Evolutionary conservation across 768 basidiomycete genomes (phyloP), one percentile per base, ranked within the genome.

Genomic region (Lyophyllum decastes): DNA sequence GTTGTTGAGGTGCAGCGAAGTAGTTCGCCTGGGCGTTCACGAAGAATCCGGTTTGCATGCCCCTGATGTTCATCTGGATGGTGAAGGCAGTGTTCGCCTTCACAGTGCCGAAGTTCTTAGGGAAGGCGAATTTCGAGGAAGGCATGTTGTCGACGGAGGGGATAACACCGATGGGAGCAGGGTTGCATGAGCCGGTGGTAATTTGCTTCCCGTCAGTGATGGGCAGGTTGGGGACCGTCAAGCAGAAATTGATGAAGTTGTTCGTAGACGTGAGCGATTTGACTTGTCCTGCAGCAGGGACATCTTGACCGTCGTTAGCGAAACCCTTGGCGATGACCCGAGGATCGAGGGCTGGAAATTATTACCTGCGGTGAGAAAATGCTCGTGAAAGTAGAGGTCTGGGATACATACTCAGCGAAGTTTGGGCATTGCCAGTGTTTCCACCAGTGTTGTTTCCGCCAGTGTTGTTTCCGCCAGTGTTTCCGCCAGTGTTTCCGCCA

Each of bases 181-280:
- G 66, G 53, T 67, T 67, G 52, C 66, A 67, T 10, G 66, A 67
- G 45, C 66, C 66, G 12, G 60, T 61, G 16, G 62, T 67, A 33
- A 67, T 55, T 52, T 67, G 76, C 57, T 72, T 60, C 27, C 80
- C 81, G 64, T 82, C 81, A 51, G 88, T 89, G 55, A 88, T 73
- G 11, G 85, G 79, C 51, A 80, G 68, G 50, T 78, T 63, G 7
- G 79, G 70, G 4, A 78, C 67, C 7, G 80, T 75, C 38, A 72
- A 61, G 65, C 77, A 81, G 62, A 74, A 76, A 70, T 79, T 77
- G 70, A 81, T 78, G 65, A 78, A 84, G 70, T 83, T 83, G 70
- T 83, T 81, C 26, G 71, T 71, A 25, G 76, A 77, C 8, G 79
- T 80, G 41, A 77, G 66, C 12, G 77, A 80, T 8, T 74, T 66